These are phyloP conservation scores for Chrysosporium keratinophilum DNA, from an alignment of 2,329 filamentous ascomycete species.

Conservation along the genomic window DNA sequence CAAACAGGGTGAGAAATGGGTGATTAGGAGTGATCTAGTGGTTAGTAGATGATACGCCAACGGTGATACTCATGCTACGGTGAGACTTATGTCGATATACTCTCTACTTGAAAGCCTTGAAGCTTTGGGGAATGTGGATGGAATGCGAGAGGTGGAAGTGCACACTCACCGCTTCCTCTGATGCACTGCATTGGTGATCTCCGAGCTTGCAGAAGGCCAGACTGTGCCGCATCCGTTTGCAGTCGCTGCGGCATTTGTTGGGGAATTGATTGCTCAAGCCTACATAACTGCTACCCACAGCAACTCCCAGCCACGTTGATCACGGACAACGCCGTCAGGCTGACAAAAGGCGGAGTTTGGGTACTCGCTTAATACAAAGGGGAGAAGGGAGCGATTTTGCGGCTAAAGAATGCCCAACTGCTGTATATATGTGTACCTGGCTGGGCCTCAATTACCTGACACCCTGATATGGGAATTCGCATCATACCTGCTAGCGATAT, in stretches of 20 bases:
- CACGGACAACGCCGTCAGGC: neutral
- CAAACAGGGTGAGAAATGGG: constrained; percentile 75
- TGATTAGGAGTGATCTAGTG: constrained; percentile 68
- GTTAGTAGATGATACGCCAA: constrained; percentile 26
- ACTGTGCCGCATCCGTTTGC: neutral
- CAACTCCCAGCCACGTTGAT: neutral
- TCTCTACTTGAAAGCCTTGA: neutral
- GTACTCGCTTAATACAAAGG: neutral
- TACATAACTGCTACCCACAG: neutral
- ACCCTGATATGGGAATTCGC: neutral
- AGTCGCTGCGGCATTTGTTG: neutral
- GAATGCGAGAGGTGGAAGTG: neutral
- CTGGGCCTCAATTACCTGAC: neutral
- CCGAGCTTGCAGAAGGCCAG: neutral
- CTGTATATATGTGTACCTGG: neutral
- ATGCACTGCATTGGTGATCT: neutral
- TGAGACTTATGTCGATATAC: neutral
- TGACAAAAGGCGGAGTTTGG: neutral
- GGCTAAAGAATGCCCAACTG: neutral
- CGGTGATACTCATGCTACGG: neutral
- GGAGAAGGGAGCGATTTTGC: neutral
- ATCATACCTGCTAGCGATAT: too few species aligned
- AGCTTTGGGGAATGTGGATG: neutral
- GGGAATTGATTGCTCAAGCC: neutral
- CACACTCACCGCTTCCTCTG: too few species aligned